Evolutionary conservation across 2,329 filamentous ascomycete genomes (phyloP), one percentile per base, ranked within the genome.

Genomic region (Penicillium paneum): DNA sequence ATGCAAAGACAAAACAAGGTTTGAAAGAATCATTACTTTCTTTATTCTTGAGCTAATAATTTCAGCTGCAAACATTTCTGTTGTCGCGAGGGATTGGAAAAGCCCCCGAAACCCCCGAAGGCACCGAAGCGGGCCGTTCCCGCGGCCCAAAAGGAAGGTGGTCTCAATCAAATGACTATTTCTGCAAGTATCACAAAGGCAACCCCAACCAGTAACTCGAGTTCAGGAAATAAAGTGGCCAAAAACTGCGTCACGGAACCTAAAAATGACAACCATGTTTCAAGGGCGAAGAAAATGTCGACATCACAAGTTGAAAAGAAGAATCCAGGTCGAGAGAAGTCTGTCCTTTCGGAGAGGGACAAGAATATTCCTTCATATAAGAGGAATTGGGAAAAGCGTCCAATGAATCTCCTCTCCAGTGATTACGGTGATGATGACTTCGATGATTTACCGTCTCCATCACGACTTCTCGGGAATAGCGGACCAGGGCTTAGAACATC

Each of bases 1-100:
- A 17, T 92, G 89, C 74, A 84, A 81, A 62, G 77, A 86, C 60
- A 85, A 82, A 61, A 74, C 69, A 36, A 72, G 67, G 74, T 78
- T 64, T 52, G 61, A 5, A 2, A 6, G 8, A 13, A 12, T 8
- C 5, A 44, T 7, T 10, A 4, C 1, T 15, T 5, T 11, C 3
- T 3, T 6, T 3, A 17, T 24, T 3, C 1, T 13, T 51, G 65
- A 66, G 74, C 74, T 60, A 26, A 63, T 1, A 71, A 70, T 55
- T 72, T 32, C 60, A 78, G 76, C 10, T 92, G 89, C 70, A 89
- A 84, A 61, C 89, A 93, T 64, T 71, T 81, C 34, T 93, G 89
- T 64, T 93, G 89, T 64, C 81, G 80, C 24, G 84, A 89, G 56
- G 89, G 89, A 0, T 66, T 89, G 17, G 83, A 89, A 34, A 89